Conservation (phyloP, 257 asterid genomes). For the Jaltomata sinuosa region DNA sequence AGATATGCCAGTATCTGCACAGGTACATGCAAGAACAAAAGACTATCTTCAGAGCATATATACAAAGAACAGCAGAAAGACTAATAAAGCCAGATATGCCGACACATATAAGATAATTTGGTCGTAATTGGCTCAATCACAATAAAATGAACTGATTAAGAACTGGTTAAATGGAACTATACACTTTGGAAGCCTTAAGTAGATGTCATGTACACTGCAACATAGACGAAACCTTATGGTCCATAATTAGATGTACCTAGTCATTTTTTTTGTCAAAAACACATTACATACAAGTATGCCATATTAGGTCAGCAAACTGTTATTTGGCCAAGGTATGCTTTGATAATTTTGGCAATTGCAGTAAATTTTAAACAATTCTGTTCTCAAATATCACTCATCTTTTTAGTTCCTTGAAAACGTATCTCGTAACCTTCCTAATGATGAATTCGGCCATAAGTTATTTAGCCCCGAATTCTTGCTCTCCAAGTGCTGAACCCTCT, state of each 20-base stretch:
- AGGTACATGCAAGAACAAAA: not conserved
- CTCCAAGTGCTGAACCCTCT: not conserved
- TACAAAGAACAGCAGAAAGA: not conserved
- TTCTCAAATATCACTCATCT: not conserved
- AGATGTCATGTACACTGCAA: not conserved
- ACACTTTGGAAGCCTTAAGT: not conserved
- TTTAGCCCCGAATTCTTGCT: not conserved
- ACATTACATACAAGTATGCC: not conserved
- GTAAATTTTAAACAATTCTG: not conserved
- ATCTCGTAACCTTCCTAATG: not conserved
- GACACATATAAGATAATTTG: not conserved
- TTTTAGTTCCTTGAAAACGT: not conserved
- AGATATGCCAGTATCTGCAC: conserved; percentile 75
- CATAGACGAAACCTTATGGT: not conserved
- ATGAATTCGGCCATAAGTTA: not conserved
- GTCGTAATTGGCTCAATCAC: not conserved
- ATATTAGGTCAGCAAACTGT: not conserved
- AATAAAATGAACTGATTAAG: not conserved
- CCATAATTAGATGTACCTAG: not conserved
- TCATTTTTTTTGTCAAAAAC: not conserved
- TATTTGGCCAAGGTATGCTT: not conserved
- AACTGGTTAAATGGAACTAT: not conserved
- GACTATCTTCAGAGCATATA: not conserved
- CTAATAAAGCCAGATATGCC: not conserved
- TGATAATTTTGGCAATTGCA: not conserved